A percentile compares a stretch with the other conserved stretches of the same genome.
Conservation (phyloP, 2,329 filamentous ascomycete genomes). For the Cordyceps militaris region DNA sequence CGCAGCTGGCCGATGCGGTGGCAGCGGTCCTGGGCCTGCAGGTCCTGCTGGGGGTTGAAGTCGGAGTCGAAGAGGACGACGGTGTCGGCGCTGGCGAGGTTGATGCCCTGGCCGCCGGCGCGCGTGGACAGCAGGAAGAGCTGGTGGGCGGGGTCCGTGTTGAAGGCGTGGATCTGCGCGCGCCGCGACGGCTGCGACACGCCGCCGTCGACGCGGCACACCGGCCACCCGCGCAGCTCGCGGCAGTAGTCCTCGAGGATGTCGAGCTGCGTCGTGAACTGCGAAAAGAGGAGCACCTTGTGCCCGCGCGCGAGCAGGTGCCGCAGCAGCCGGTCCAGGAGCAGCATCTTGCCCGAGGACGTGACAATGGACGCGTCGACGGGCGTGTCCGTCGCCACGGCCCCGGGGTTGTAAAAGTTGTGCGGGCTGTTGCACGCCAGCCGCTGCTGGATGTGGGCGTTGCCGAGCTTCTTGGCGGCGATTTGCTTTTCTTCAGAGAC, state of each 20-base stretch:
- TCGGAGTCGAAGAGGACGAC: conserved; percentile 84
- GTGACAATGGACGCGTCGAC: conserved; percentile 79
- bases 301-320: conserved; percentile 66
- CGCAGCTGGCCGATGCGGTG: conserved; percentile 91
- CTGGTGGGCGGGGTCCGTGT: conserved; percentile 55
- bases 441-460: conserved; percentile 84
- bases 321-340: conserved; percentile 80
- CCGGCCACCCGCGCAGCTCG: conserved; percentile 69
- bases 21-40: conserved; percentile 92
- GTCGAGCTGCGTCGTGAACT: conserved; percentile 92
- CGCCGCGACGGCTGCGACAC: conserved; percentile 69
- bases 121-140: conserved; percentile 86
- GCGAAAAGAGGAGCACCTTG: conserved; percentile 93
- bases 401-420: conserved; percentile 94
- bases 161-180: conserved; percentile 67
- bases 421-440: conserved; percentile 90
- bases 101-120: conserved; percentile 92
- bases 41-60: conserved; percentile 95
- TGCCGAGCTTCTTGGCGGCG: conserved; percentile 84
- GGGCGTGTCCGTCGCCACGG: conserved; percentile 46
- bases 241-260: conserved; percentile 79
- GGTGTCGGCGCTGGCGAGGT: conserved; percentile 83
- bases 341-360: conserved; percentile 89
- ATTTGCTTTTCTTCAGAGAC: conserved; percentile 63
- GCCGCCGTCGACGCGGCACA: conserved; percentile 85